phyloP scores from a whole-genome alignment of 129 eudicot genomes.

The Pittosporum tobira region DNA sequence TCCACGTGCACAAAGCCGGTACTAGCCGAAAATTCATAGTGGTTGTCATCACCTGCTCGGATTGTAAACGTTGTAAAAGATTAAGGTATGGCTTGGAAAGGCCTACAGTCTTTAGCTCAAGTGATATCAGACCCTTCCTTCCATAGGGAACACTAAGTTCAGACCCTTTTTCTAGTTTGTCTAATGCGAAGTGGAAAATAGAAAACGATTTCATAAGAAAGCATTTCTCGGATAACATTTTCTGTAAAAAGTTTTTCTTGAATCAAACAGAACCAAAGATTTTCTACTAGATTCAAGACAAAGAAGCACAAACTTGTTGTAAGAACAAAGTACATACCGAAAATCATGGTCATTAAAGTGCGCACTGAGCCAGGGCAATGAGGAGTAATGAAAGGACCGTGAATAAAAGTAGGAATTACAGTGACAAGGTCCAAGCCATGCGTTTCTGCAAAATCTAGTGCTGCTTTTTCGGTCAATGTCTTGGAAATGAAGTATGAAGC shows the following conservation, averaged over 20 bases:
- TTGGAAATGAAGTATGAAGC: conserved; percentile 22
- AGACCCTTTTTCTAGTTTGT: no score
- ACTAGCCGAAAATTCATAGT: conserved; percentile 11
- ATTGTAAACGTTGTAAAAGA: not conserved
- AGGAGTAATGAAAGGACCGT: conserved; percentile 29
- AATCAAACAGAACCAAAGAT: not conserved
- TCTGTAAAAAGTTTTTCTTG: no score
- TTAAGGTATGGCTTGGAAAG: not conserved
- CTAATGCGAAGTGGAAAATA: no score
- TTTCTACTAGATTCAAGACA: not conserved
- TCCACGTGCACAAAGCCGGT: conserved; percentile 38
- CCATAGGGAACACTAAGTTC: no score
- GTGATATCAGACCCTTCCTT: not conserved
- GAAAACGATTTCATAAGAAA: no score
- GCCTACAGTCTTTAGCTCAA: not conserved
- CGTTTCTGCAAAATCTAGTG: conserved; percentile 24
- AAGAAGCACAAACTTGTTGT: not conserved
- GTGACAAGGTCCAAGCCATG: conserved; percentile 30
- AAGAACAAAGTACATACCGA: conserved; percentile 17
- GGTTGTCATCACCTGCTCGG: conserved; percentile 24
- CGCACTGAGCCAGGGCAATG: conserved; percentile 19
- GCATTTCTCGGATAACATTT: no score
- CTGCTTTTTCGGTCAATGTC: conserved; percentile 27
- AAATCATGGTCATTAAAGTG: conserved; percentile 19
- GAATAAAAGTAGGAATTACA: conserved; percentile 28